Percentiles rank a stretch among this genome's conserved stretches.
Evolutionary conservation across 1,284 basidiomycete genomes (phyloP).

Genomic region (Ganoderma meredithae): DNA sequence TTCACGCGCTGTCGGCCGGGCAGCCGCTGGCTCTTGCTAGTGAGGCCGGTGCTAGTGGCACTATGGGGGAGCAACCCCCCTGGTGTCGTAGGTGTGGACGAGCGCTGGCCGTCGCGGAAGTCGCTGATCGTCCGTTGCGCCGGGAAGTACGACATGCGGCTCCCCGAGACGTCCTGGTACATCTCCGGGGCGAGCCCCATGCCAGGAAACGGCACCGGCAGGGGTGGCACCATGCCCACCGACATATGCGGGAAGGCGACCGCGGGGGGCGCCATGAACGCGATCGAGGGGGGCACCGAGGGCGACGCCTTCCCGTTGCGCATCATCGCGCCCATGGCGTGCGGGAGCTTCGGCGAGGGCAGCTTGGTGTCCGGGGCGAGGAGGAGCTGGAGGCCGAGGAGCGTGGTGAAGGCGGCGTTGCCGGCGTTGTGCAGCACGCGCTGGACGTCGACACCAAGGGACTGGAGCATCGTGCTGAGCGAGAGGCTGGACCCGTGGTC

Average conservation of each 20-base stretch:
- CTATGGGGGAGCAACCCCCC: background rate
- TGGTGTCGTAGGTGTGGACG: conserved; percentile 6
- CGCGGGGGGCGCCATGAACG: conserved; percentile 31
- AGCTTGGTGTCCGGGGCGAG: conserved; percentile 55
- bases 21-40: conserved; percentile 12
- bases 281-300: conserved; percentile 30
- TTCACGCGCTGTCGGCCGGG: conserved; percentile 27
- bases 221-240: conserved; percentile 20
- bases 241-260: conserved; percentile 26
- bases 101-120: conserved; percentile 18
- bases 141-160: conserved; percentile 28
- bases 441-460: conserved; percentile 52
- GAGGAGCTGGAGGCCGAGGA: conserved; percentile 71
- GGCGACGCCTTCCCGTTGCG: conserved; percentile 36
- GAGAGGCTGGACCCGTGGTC: conserved; percentile 56
- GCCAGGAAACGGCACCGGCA: conserved; percentile 19
- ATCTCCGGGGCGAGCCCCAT: conserved; percentile 21
- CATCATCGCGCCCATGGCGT: conserved; percentile 27
- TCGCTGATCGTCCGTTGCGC: conserved; percentile 29
- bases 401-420: conserved; percentile 72
- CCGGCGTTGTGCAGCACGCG: conserved; percentile 69
- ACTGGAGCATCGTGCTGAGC: conserved; percentile 61
- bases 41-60: background rate
- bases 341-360: conserved; percentile 34
- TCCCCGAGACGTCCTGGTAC: conserved; percentile 20